Base-by-base conservation (phyloP, 2,329 filamentous ascomycete species). In the Fusarium falciforme region DNA sequence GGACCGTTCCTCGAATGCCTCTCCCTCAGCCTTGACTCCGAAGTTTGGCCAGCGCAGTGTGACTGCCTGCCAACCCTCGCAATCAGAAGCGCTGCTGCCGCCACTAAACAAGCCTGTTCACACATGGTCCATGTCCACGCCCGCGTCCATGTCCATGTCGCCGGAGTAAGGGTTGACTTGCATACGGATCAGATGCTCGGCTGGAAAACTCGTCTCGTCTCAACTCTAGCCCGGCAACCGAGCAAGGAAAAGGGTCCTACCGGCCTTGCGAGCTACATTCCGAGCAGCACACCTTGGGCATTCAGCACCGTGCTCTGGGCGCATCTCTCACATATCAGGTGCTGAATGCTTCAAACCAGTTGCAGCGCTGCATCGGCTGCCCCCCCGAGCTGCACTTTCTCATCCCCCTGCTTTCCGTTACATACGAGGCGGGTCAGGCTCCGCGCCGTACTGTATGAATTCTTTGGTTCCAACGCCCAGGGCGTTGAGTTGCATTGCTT, bases 1-100 rank as follows among this genome's bases (percentile, higher is more conserved):
- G 55, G 61, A 74, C 49, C 36, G 61, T 54, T 57, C 11, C n/a
- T 58, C 54, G 27, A 57, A 58, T 57, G 36, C 49, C 36, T 58
- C 20, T 57, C 61, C 58, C 35, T 57, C 49, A 40, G 33, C 36
- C 27, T 44, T 35, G 61, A 27, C 42, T n/a, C 54, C 49, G 55
- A 62, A 49, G 61, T 54, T 35, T 49, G 38, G 42, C 38, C 55
- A 63, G 65, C 63, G 58, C 22, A 27, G 42, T 25, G 22, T 47
- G 42, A 22, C 42, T 58, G 59, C 22, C 42, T 60, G 59, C 64
- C 64, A 73, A 57, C 35, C 59, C 62, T 62, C 68, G 60, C 40
- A 63, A 55, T 60, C 66, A 58, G 61, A 77, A 76, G 73, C 76
- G 76, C 76, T 75, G 58, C 69, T 75, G 65, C 76, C 75, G 73